A percentile compares a stretch with the other conserved stretches of the same genome.
These are phyloP conservation scores for Oryza longistaminata DNA, from an alignment of 176 grass and related monocot species.

Conservation along the genomic window DNA sequence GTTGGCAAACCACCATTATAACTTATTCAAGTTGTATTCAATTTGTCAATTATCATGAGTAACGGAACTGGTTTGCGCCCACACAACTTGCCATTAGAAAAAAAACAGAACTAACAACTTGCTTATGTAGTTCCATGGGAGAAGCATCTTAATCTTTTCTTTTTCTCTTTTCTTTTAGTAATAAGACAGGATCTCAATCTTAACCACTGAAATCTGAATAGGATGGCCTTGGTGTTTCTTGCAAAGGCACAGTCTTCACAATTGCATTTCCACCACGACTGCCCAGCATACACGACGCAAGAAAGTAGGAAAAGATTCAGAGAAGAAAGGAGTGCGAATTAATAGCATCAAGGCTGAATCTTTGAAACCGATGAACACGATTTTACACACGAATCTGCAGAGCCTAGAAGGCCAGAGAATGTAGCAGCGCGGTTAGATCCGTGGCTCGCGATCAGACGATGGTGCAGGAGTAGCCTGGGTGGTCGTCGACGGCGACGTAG, in stretches of 20 bases:
- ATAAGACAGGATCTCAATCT: background rate
- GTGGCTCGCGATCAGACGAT: constrained; percentile 29
- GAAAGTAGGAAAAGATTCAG: constrained; percentile 28
- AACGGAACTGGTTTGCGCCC: background rate
- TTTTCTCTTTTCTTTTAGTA: background rate
- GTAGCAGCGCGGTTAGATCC: constrained; percentile 5
- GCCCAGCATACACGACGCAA: background rate
- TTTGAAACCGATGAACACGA: background rate
- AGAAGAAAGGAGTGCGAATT: background rate
- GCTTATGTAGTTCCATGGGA: background rate
- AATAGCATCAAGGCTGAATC: background rate
- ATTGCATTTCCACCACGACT: background rate
- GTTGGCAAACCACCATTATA: background rate
- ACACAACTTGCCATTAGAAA: background rate
- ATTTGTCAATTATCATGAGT: background rate
- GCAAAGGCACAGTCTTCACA: background rate
- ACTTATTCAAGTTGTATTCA: background rate
- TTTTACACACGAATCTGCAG: constrained; percentile 8
- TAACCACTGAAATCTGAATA: background rate
- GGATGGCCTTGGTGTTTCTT: background rate
- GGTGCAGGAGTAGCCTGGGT: constrained; percentile 30
- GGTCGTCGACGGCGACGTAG: constrained; percentile 46
- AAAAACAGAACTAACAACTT: background rate
- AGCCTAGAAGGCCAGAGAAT: background rate
- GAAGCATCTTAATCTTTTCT: background rate